Percentiles rank a stretch among this genome's conserved stretches.
These are phyloP conservation scores for Lactarius indigo DNA, from an alignment of 768 basidiomycete genomes.

Conservation along the genomic window DNA sequence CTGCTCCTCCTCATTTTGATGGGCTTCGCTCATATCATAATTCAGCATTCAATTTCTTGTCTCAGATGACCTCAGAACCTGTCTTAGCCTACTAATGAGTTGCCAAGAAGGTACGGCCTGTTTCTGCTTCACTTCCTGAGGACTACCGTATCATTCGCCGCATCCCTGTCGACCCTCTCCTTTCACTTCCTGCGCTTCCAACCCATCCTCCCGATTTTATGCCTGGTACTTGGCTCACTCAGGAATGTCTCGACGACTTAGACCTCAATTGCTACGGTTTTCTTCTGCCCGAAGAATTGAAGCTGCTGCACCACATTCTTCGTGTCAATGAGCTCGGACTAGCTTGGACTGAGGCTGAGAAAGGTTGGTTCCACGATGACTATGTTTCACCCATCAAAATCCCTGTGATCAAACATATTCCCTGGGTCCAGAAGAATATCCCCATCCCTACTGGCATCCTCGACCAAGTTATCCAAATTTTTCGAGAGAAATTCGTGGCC, in stretches of 20 bases:
- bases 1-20: no score
- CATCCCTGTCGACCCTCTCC: background rate
- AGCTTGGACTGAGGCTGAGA: background rate
- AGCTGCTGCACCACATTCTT: constrained; percentile 28
- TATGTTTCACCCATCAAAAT: no score
- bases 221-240: background rate
- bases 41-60: no score
- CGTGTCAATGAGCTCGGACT: constrained; percentile 37
- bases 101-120: background rate
- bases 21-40: no score
- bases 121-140: background rate
- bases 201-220: background rate
- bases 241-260: background rate
- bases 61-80: no score
- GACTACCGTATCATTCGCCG: background rate
- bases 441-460: no score
- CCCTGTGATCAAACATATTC: no score
- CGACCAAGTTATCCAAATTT: no score
- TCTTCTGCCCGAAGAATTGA: constrained; percentile 31
- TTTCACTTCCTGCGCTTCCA: background rate
- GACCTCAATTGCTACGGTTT: background rate
- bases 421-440: no score
- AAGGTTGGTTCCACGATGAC: background rate
- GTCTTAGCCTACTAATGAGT: background rate
- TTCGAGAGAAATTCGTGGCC: background rate